Base-by-base conservation (phyloP, 2,329 filamentous ascomycete species). In the Xylaria sp. region DNA sequence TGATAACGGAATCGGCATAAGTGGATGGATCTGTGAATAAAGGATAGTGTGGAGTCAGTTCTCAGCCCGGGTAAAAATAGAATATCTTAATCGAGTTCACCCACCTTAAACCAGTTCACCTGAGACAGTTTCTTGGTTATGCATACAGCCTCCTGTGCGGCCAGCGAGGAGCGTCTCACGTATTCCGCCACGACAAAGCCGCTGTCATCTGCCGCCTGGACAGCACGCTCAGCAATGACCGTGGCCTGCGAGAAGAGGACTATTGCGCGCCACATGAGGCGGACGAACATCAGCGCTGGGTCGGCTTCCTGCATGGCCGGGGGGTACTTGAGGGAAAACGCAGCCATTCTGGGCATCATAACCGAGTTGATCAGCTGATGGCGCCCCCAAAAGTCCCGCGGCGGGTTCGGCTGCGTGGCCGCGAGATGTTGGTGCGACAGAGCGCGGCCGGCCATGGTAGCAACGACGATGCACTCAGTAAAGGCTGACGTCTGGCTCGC, bases 61-160 rank as follows among this genome's bases (percentile, higher is more conserved):
- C 11, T 47, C 17, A 29, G 22, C 57, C 20, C 33, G 25, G 27
- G 31, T 42, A 15, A 39, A 42, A 25, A 42, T 15, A n/a, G 36
- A 20, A 13, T 20, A 17, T 29, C 25, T 13, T 20, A 7, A 38
- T 38, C 6, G 25, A 10, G 3, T 29, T 25, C 27, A 49, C 61
- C 22, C 10, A 63, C 61, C 33, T 63, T 63, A 25, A 63, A 63
- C 61, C 61, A 63, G 31, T 63, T 63, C 51, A 63, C 22, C 44
- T 63, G 61, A 17, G 61, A 29, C 39, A 63, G 13, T 44, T 56
- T 57, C 53, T 57, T 57, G 44, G 51, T 44, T 5, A 57, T 57
- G 44, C 61, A 50, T 9, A 63, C 51, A 4, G 57, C 61, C 51
- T 63, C 61, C 51, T 63, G 51, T 5, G 51, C 61, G 17, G 61